Base-by-base conservation (phyloP, 2,329 filamentous ascomycete genomes). In the Venturia effusa region DNA sequence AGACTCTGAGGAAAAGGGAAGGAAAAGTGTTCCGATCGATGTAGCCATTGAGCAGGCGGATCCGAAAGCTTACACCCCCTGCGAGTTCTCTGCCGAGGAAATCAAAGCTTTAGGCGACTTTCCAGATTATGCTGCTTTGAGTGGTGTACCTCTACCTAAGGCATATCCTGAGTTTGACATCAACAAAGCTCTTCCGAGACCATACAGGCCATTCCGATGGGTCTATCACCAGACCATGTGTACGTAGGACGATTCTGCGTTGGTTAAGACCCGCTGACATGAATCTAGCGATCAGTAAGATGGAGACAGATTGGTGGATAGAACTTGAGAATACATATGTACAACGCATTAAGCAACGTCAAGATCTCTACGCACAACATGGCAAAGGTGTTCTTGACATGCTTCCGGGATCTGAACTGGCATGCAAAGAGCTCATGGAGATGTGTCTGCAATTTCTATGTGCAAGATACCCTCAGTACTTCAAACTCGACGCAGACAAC, bases 171-270 rank as follows among this genome's bases (percentile, higher is more conserved):
- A 83, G 4, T 94, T 94, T 71, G 78, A 90, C 67, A 85, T 92
- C 63, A 75, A 81, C 17, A 88, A 79, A 67, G 90, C 90, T 0
- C 69, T 81, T 11, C 83, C 90, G 1, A 80, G 91, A 64, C 90
- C 90, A 0, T 95, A 92, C 71, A 81, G 91, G 48, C 91, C 91
- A 0, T 88, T 95, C 54, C 76, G 91, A 69, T 95, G 91, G 91
- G 78, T 81, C 0, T 96, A 95, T 71, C 89, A 94, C 71, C 91
- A 96, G 71, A 95, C 90, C 0, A 95, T 96, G 91, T 89, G 90
- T 93, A 82, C 69, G 87, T 80, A 48, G 2, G 10, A 27, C 48
- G 10, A 37, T 62, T 22, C 40, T 62, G 17, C 27, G 11, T 51
- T n/a, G 22, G 19, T 39, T 19, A 40, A 39, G 30, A 17, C 15